Evolutionary conservation across 208 protist species (phyloP).

Genomic region (Trypanosoma conorhini): DNA sequence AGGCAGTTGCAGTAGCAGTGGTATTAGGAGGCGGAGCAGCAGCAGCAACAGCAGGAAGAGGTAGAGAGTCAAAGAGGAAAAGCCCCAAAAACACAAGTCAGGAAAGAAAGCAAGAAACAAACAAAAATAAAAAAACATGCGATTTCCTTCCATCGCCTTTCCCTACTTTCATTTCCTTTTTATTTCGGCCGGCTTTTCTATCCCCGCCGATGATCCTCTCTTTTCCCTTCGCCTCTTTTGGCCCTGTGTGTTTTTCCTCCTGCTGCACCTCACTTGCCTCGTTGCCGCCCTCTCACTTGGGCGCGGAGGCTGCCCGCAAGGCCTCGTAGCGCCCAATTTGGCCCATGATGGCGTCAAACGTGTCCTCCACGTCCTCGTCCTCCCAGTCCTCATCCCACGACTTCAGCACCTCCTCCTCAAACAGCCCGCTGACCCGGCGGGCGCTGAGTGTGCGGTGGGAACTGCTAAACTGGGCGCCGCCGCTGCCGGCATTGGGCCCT

Average conservation of each 20-base stretch:
- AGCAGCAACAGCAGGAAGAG: not conserved
- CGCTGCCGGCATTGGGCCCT: slow-evolving; percentile 10
- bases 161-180: slow-evolving; percentile 1
- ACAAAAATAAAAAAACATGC: not conserved
- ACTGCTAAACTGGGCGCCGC: slow-evolving; percentile 33
- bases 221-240: not conserved
- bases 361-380: slow-evolving; percentile 92
- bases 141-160: too few relatives aligned
- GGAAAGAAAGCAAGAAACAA: not conserved
- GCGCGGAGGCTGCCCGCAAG: slow-evolving; percentile 35
- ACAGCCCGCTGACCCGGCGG: slow-evolving; percentile 88
- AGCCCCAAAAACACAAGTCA: not conserved
- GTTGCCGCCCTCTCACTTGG: not conserved
- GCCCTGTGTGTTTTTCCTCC: not conserved
- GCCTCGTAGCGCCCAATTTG: slow-evolving; percentile 65
- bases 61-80: not conserved
- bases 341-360: slow-evolving; percentile 87
- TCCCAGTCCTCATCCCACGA: slow-evolving; percentile 93
- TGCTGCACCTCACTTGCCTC: not conserved
- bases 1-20: not conserved
- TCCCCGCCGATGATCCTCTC: too few relatives aligned
- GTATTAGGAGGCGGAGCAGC: too few relatives aligned
- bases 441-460: slow-evolving; percentile 78
- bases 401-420: slow-evolving; percentile 89
- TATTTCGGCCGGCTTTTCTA: not conserved